A percentile compares a stretch with the other conserved stretches of the same genome.
Evolutionary conservation across 2,329 filamentous ascomycete species (phyloP).

Genomic region (Aspergillus alliaceus): DNA sequence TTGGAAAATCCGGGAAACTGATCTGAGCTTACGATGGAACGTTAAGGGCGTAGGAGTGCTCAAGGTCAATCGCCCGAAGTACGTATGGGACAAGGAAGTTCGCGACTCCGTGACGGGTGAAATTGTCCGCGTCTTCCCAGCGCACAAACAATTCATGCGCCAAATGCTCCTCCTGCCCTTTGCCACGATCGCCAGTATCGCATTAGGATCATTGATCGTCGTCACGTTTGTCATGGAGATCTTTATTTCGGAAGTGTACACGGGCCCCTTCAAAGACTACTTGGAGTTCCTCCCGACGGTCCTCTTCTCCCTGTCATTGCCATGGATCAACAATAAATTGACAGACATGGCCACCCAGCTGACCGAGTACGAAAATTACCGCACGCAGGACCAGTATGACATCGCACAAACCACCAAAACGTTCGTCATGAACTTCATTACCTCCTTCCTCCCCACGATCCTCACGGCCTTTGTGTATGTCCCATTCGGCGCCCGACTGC

Average conservation of each 20-base stretch:
- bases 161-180: conserved; percentile 86
- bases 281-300: conserved; percentile 85
- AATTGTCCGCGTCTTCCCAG: conserved; percentile 71
- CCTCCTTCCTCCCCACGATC: conserved; percentile 88
- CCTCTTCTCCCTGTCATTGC: conserved; percentile 78
- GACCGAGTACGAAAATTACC: conserved; percentile 87
- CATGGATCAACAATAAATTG: conserved; percentile 72
- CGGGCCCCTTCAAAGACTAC: conserved; percentile 81
- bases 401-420: conserved; percentile 86
- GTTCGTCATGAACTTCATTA: conserved; percentile 95
- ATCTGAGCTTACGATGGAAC: conserved; percentile 84
- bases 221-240: conserved; percentile 90
- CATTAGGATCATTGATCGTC: conserved; percentile 79
- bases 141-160: conserved; percentile 69
- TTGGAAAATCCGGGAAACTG: conserved; percentile 91
- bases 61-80: conserved; percentile 74
- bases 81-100: conserved; percentile 73
- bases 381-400: conserved; percentile 80
- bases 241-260: conserved; percentile 92
- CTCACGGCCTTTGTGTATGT: conserved; percentile 93
- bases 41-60: conserved; percentile 81
- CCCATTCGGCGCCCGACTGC: conserved; percentile 79
- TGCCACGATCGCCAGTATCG: conserved; percentile 68
- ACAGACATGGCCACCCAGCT: conserved; percentile 74
- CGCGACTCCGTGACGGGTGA: conserved; percentile 83